A percentile compares a stretch with the other conserved stretches of the same genome.
These are phyloP conservation scores for Akanthomyces dipterigenus DNA, from an alignment of 2,329 filamentous ascomycete genomes.

Conservation along the genomic window DNA sequence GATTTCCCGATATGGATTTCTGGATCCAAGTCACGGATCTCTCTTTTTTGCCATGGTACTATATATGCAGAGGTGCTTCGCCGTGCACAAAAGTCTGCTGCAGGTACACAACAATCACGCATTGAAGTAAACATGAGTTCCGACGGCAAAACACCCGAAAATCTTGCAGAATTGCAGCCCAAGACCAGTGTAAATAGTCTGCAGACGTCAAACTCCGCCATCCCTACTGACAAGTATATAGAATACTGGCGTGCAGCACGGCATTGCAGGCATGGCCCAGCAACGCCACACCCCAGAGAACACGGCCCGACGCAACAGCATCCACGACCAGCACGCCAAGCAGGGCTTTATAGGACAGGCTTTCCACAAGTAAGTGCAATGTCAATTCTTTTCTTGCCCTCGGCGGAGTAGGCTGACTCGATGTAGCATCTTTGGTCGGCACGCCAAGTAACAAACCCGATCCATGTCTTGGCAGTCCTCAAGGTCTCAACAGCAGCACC, in stretches of 20 bases:
- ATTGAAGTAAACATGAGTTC: background rate
- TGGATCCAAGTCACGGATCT: background rate
- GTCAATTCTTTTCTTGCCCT: background rate
- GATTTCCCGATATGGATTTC: background rate
- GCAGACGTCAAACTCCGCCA: background rate
- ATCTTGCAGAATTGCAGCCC: background rate
- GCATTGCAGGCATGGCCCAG: background rate
- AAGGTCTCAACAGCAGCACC: too few species aligned
- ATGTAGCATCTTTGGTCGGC: background rate
- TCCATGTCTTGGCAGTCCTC: too few species aligned
- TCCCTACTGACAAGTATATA: background rate
- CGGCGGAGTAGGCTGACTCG: background rate
- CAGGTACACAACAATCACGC: background rate
- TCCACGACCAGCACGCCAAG: background rate
- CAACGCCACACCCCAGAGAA: background rate
- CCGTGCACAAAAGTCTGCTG: background rate
- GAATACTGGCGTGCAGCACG: background rate
- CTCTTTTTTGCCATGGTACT: background rate
- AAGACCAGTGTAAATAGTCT: background rate
- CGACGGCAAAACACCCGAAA: background rate
- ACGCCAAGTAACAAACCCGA: background rate
- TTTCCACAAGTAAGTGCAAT: background rate
- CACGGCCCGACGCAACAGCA: background rate
- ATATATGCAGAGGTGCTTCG: background rate
- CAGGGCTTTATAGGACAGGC: background rate